Conservation (phyloP, 2,329 filamentous ascomycete genomes). For the Nemania serpens region DNA sequence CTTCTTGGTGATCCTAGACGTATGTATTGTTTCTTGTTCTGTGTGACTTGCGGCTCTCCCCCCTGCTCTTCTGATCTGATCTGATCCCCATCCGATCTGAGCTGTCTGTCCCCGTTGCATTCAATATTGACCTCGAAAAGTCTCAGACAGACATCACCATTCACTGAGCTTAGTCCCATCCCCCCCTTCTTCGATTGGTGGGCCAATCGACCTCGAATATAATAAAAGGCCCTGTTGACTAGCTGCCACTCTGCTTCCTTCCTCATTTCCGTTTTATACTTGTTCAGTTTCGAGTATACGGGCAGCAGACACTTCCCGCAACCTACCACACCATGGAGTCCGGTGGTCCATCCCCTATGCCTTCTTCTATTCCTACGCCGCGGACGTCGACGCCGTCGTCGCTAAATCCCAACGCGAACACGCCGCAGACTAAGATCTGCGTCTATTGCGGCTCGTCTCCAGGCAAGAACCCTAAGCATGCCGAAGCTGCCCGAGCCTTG, state of each 20-base stretch:
- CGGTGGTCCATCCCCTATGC: constrained; percentile 46
- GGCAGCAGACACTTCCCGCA: background rate
- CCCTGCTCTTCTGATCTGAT: background rate
- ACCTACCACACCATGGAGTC: constrained; percentile 45
- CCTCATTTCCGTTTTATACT: background rate
- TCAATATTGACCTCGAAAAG: constrained; percentile 9
- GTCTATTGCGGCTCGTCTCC: constrained; percentile 89
- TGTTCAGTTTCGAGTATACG: background rate
- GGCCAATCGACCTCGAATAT: constrained; percentile 1
- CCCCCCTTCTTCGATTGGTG: background rate
- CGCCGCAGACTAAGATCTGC: constrained; percentile 70
- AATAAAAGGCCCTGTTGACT: constrained; percentile 1
- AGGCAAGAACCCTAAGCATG: constrained; percentile 74
- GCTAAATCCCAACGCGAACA: constrained; percentile 40
- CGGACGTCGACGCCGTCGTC: constrained; percentile 40
- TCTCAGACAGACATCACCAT: constrained; percentile 24
- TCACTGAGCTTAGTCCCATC: background rate
- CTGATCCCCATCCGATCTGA: constrained; percentile 18
- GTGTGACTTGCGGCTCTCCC: background rate
- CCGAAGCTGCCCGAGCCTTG: constrained; percentile 77
- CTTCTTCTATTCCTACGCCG: constrained; percentile 39
- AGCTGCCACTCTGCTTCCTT: background rate
- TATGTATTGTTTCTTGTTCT: background rate
- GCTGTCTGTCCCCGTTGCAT: constrained; percentile 8
- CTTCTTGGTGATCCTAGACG: background rate